phyloP scores from a whole-genome alignment of 176 grass and related monocot genomes.

The bread wheat (Triticum aestivum) region IWGSC_CS_RefSeq_v2.1 NC_057812.1:676005390-676005889 shows the following conservation, averaged over 20 bases:
- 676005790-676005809: neutral
- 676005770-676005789: neutral
- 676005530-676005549: neutral
- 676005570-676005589: neutral
- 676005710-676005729: too few relatives aligned
- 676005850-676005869: neutral
- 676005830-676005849: neutral
- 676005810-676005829: neutral
- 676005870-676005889: too few relatives aligned
- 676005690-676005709: constrained; percentile 44
- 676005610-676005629: constrained; percentile 31
- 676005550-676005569: neutral
- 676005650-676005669: constrained; percentile 8
- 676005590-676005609: neutral
- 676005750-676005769: neutral
- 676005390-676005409: too few relatives aligned
- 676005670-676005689: constrained; percentile 47
- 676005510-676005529: neutral
- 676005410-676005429: too few relatives aligned
- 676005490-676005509: neutral
- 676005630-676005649: constrained; percentile 49
- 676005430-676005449: too few relatives aligned
- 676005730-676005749: neutral
- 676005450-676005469: neutral
- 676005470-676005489: constrained; percentile 43